Conservation (phyloP, 306 rosid species). For the Betula pendula region DNA sequence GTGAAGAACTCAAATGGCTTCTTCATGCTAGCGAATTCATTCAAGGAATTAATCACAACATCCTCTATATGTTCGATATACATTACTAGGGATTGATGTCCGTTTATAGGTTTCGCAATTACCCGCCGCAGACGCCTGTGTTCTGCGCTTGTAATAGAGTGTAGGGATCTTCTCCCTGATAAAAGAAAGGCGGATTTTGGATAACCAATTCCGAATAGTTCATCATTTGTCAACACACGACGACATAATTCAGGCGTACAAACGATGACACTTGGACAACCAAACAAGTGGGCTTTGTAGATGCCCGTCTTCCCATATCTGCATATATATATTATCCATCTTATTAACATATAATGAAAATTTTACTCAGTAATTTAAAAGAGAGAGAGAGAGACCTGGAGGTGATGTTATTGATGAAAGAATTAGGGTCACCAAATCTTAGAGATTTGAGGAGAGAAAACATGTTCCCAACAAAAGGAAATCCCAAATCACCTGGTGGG, state of each 20-base stretch:
- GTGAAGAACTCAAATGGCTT: conserved; percentile 26
- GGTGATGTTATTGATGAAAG: conserved; percentile 6
- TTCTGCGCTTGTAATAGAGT: neutral
- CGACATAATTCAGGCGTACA: conserved; percentile 25
- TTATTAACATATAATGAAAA: too few relatives aligned
- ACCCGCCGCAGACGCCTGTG: conserved; percentile 31
- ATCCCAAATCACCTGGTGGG: conserved; percentile 39
- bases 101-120: conserved; percentile 17
- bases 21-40: conserved; percentile 29
- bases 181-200: conserved; percentile 14
- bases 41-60: conserved; percentile 3
- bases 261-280: conserved; percentile 28
- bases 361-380: too few relatives aligned
- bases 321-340: neutral
- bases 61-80: conserved; percentile 22
- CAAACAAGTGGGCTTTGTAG: conserved; percentile 32
- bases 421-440: conserved; percentile 18
- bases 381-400: conserved; percentile 11
- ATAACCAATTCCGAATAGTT: conserved; percentile 12
- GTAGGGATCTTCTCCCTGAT: conserved; percentile 7
- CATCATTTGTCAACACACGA: conserved; percentile 24
- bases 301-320: conserved; percentile 36
- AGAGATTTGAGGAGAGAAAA: conserved; percentile 19
- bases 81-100: conserved; percentile 17
- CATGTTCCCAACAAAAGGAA: conserved; percentile 30